These are phyloP conservation scores for Agarophyton chilense DNA, from an alignment of 23 red algal genomes.

Conservation along the genomic window DNA sequence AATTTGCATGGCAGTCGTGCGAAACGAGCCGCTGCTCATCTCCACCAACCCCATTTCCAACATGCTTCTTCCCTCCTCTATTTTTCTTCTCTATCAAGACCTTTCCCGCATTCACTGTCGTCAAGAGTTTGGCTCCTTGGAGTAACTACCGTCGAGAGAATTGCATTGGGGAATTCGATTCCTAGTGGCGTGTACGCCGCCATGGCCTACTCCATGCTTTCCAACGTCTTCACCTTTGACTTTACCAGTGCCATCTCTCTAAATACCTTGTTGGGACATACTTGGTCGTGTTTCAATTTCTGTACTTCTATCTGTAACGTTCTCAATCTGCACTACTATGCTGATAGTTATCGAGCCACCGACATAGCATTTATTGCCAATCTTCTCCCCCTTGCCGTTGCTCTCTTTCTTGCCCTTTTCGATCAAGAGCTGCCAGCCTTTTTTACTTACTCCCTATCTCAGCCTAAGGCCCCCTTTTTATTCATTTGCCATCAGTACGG, in stretches of 20 bases:
- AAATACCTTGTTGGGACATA: constrained; percentile 42
- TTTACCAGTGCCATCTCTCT: constrained; percentile 61
- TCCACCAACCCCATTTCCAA: too few relatives aligned
- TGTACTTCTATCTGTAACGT: constrained; percentile 61
- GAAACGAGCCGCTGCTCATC: too few relatives aligned
- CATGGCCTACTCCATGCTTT: constrained; percentile 45
- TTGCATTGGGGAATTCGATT: constrained; percentile 50
- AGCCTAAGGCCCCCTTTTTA: constrained; percentile 40
- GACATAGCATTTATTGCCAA: constrained; percentile 69
- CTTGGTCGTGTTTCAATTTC: constrained; percentile 58
- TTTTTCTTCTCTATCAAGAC: too few relatives aligned
- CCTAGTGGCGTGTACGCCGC: constrained; percentile 51
- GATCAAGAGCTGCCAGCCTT: constrained; percentile 55
- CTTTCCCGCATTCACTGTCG: constrained; percentile 70
- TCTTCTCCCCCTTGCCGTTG: constrained; percentile 54
- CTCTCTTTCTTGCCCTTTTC: constrained; percentile 28
- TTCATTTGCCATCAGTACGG: constrained; percentile 46
- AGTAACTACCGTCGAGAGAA: constrained; percentile 54
- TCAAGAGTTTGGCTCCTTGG: constrained; percentile 64
- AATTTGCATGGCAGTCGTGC: too few relatives aligned
- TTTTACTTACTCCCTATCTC: constrained; percentile 10
- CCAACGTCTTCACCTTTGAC: constrained; percentile 75
- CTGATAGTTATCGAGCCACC: constrained; percentile 47
- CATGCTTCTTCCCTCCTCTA: too few relatives aligned
- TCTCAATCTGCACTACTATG: constrained; percentile 45